These are phyloP conservation scores for Coniophora puteana DNA, from an alignment of 1,284 basidiomycete genomes.

Conservation along the genomic window DNA sequence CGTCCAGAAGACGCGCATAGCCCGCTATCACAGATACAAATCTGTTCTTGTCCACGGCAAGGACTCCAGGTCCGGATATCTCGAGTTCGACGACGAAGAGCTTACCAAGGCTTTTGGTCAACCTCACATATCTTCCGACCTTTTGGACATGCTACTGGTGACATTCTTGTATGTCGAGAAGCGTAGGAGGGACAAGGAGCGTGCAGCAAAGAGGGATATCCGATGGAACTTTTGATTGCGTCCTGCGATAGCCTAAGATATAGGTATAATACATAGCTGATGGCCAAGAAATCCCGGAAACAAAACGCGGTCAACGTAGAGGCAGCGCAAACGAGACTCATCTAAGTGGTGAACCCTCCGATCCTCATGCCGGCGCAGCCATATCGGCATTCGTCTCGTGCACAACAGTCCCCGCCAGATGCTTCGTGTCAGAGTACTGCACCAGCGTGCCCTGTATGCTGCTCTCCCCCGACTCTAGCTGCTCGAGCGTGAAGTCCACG, in stretches of 20 bases:
- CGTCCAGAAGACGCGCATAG: conserved; percentile 1
- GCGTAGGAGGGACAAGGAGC: conserved; percentile 5
- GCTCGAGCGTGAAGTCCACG: conserved; percentile 38
- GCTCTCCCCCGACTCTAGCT: background rate
- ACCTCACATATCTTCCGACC: background rate
- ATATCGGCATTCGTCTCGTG: conserved; percentile 52
- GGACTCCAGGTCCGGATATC: conserved; percentile 1
- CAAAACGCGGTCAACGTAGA: background rate
- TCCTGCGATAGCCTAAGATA: conserved; percentile 4
- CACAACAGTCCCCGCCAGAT: conserved; percentile 36
- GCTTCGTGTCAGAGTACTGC: conserved; percentile 51
- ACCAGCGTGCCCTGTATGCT: conserved; percentile 37
- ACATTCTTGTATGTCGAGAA: conserved; percentile 11
- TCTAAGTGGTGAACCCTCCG: background rate
- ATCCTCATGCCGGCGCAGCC: conserved; percentile 10
- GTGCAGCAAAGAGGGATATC: conserved; percentile 2
- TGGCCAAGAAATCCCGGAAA: no score
- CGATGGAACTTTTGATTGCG: conserved; percentile 6
- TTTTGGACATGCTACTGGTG: conserved; percentile 7
- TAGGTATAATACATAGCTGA: conserved; percentile 11
- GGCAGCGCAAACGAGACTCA: background rate
- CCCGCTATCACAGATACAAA: conserved; percentile 5
- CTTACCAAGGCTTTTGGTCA: background rate
- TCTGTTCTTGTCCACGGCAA: background rate
- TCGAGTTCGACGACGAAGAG: conserved; percentile 1